Percentiles rank a stretch among this genome's conserved stretches.
Conservation (phyloP, 305 asterid species). For the Fraxinus dipetala region DNA sequence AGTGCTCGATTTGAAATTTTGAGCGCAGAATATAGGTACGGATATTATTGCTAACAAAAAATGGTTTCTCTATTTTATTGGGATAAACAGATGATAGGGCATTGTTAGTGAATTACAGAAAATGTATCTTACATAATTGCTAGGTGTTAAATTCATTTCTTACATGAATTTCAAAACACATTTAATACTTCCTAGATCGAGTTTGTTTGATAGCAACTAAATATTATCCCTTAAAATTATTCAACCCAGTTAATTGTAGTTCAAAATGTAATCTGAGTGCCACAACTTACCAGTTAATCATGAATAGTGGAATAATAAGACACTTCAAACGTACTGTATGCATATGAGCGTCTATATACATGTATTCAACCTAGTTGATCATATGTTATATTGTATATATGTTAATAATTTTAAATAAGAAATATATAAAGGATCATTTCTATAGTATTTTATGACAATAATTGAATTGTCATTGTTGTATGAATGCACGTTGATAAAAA, state of each 20-base stretch:
- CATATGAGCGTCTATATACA: neutral
- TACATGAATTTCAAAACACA: neutral
- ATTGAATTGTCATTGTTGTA: neutral
- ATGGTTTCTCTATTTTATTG: neutral
- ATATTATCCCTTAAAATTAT: neutral
- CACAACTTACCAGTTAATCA: neutral
- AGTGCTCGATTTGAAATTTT: constrained; percentile 92
- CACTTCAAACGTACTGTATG: neutral
- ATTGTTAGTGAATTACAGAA: neutral
- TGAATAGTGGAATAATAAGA: neutral
- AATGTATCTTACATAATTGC: neutral
- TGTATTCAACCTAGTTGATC: neutral
- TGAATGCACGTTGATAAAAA: neutral
- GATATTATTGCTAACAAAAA: neutral
- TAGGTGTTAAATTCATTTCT: constrained; percentile 3
- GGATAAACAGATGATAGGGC: neutral
- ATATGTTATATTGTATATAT: neutral
- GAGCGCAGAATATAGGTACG: constrained; percentile 79
- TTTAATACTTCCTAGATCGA: neutral
- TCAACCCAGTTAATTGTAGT: neutral
- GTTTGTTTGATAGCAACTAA: neutral
- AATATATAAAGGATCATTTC: neutral
- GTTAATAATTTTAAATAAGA: neutral
- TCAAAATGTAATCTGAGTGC: neutral
- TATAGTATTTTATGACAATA: neutral